phyloP scores from a whole-genome alignment of 1,284 basidiomycete genomes.

The Fomitiporia mediterranea region DNA sequence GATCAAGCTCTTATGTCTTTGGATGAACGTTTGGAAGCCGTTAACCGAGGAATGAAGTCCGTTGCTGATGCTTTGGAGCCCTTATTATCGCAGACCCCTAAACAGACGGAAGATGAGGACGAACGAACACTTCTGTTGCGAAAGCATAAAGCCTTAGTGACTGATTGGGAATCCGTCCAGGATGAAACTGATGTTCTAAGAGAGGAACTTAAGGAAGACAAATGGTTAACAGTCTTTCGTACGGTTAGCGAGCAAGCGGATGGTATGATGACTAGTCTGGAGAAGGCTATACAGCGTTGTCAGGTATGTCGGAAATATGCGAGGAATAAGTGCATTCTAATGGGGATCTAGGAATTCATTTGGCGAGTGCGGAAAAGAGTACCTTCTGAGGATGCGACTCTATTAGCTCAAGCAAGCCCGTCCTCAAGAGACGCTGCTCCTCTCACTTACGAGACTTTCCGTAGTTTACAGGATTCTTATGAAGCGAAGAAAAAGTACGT shows the following conservation, averaged over 20 bases:
- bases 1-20: constrained; percentile 77
- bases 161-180: constrained; percentile 79
- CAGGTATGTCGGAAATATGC: constrained; percentile 45
- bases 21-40: constrained; percentile 73
- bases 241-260: constrained; percentile 90
- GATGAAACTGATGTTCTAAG: constrained; percentile 77
- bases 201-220: constrained; percentile 93
- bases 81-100: constrained; percentile 47
- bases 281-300: constrained; percentile 84
- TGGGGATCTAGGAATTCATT: constrained; percentile 64
- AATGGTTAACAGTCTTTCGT: constrained; percentile 92
- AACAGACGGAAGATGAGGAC: constrained; percentile 41
- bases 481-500: constrained; percentile 81
- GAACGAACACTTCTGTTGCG: constrained; percentile 46
- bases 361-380: constrained; percentile 61
- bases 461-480: constrained; percentile 63
- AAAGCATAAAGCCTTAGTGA: constrained; percentile 62
- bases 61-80: constrained; percentile 62
- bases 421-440: constrained; percentile 24
- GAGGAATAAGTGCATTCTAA: not conserved
- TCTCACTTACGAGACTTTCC: constrained; percentile 57
- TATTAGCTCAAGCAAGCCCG: constrained; percentile 6
- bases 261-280: constrained; percentile 93
- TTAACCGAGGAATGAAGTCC: constrained; percentile 63
- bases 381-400: constrained; percentile 32